Conservation (phyloP, 2,329 filamentous ascomycete genomes). For the Colletotrichum chrysophilum region DNA sequence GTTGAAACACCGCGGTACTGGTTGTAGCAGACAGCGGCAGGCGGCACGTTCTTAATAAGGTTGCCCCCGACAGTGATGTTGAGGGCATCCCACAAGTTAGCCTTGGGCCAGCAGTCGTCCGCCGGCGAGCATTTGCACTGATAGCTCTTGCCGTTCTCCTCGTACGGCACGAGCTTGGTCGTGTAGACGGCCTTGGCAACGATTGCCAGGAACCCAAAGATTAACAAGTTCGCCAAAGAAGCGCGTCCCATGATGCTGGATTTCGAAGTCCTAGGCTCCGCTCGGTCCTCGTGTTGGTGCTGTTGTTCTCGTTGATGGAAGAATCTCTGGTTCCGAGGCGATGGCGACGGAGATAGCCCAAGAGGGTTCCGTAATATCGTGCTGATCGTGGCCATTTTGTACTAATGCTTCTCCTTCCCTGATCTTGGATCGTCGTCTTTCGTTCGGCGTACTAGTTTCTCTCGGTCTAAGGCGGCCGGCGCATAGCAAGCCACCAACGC, state of each 20-base stretch:
- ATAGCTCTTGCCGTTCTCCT: constrained; percentile 6
- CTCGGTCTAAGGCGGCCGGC: neutral
- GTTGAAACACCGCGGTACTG: constrained; percentile 29
- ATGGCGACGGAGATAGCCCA: neutral
- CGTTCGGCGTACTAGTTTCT: neutral
- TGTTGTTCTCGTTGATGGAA: neutral
- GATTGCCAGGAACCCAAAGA: neutral
- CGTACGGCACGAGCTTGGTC: neutral
- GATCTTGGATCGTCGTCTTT: neutral
- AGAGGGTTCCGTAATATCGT: neutral
- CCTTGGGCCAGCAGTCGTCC: constrained; percentile 55
- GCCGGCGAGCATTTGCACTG: constrained; percentile 52
- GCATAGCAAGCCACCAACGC: neutral
- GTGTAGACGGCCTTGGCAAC: neutral
- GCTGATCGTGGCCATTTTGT: constrained; percentile 9
- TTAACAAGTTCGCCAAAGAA: neutral
- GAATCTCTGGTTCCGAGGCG: neutral
- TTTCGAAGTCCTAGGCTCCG: neutral
- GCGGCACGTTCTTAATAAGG: constrained; percentile 51
- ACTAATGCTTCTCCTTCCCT: neutral
- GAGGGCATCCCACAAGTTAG: constrained; percentile 44
- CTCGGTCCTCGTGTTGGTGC: neutral
- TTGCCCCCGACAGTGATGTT: constrained; percentile 53
- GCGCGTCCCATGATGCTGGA: neutral
- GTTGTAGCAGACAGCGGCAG: constrained; percentile 51